Conservation (phyloP, 1,284 basidiomycete genomes). For the Melanopsichium pennsylvanicum region DNA sequence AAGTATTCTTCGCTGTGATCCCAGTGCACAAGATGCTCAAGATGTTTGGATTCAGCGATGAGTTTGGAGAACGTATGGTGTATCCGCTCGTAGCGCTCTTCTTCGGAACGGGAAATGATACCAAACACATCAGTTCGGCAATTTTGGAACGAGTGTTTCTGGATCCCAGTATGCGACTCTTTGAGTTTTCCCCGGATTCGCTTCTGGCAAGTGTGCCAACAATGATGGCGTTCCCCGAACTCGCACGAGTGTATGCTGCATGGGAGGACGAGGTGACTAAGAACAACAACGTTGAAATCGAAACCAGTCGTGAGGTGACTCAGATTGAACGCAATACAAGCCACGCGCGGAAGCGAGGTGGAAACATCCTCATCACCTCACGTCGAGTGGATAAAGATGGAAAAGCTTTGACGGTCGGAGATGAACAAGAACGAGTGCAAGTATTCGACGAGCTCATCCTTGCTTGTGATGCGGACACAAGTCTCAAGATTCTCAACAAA, state of each 20-base stretch:
- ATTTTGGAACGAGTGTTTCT: constrained; percentile 73
- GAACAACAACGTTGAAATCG: constrained; percentile 69
- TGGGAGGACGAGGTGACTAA: constrained; percentile 69
- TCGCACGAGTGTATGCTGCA: constrained; percentile 69
- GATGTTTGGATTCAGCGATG: constrained; percentile 61
- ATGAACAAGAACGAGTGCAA: constrained; percentile 64
- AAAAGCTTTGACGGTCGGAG: constrained; percentile 34
- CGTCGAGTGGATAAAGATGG: constrained; percentile 43
- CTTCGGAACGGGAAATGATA: constrained; percentile 74
- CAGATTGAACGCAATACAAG: constrained; percentile 64
- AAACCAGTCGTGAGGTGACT: constrained; percentile 68
- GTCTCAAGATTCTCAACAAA: constrained; percentile 71
- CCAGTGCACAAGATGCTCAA: constrained; percentile 55
- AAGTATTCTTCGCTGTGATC: constrained; percentile 58
- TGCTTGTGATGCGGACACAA: constrained; percentile 72
- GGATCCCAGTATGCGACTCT: constrained; percentile 71
- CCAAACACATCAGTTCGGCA: constrained; percentile 72
- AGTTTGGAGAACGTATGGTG: constrained; percentile 72
- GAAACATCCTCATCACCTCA: constrained; percentile 47
- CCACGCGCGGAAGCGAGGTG: constrained; percentile 43
- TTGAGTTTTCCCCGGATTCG: constrained; percentile 52
- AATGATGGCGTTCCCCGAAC: constrained; percentile 68
- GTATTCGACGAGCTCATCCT: constrained; percentile 75
- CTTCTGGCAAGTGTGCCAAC: constrained; percentile 68
- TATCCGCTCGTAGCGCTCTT: constrained; percentile 73